Evolutionary conservation across 1,284 basidiomycete species (phyloP).

Genomic region (Stygiomarasmius scandens): DNA sequence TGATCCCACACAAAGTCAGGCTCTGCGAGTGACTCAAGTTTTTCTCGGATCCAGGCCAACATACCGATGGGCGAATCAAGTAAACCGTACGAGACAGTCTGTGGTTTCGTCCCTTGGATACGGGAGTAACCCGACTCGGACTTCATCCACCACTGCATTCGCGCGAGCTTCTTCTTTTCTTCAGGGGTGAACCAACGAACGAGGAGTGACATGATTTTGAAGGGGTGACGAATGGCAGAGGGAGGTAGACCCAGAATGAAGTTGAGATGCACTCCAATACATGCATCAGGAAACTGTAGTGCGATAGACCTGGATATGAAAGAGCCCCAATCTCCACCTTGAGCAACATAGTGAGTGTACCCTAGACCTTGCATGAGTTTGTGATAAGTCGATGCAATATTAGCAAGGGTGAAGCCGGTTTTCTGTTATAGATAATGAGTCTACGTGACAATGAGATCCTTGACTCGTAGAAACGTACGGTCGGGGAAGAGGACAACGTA

Average conservation of each 20-base stretch:
- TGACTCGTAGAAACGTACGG: slow-evolving; percentile 24
- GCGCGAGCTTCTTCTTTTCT: slow-evolving; percentile 13
- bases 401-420: slow-evolving; percentile 25
- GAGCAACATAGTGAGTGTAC: slow-evolving; percentile 40
- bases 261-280: slow-evolving; percentile 30
- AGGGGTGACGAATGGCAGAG: slow-evolving; percentile 18
- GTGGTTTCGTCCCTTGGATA: slow-evolving; percentile 22
- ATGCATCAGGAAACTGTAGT: slow-evolving; percentile 24
- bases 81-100: slow-evolving; percentile 20
- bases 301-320: slow-evolving; percentile 30
- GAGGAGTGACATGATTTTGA: slow-evolving; percentile 13
- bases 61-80: slow-evolving; percentile 22
- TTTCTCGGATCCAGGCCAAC: slow-evolving; percentile 23
- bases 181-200: slow-evolving; percentile 15
- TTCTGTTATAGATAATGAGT: slow-evolving; percentile 15
- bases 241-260: slow-evolving; percentile 26
- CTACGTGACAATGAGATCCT: not conserved
- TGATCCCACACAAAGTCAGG: slow-evolving; percentile 17
- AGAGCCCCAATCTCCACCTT: slow-evolving; percentile 51
- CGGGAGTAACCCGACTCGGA: slow-evolving; percentile 18
- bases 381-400: slow-evolving; percentile 30
- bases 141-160: slow-evolving; percentile 18
- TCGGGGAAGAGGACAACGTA: slow-evolving; percentile 33
- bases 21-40: slow-evolving; percentile 15
- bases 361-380: slow-evolving; percentile 46